Evolutionary conservation across 2,329 filamentous ascomycete species (phyloP).

Genomic region (Fusarium pseudocircinatum): DNA sequence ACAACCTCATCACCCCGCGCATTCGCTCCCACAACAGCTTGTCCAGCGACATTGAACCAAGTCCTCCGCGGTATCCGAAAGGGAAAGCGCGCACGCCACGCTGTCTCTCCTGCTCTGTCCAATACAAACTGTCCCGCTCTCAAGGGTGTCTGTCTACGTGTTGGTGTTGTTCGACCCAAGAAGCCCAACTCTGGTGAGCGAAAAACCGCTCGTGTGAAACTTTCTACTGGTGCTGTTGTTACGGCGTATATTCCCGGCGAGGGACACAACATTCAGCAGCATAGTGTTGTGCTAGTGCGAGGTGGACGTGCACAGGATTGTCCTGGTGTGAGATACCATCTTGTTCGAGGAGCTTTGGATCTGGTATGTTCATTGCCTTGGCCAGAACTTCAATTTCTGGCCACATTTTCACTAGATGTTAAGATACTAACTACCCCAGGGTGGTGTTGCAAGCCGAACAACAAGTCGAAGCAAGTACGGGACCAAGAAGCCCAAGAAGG

Average conservation of each 20-base stretch:
- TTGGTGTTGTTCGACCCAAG: constrained; percentile 94
- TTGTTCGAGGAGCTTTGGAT: constrained; percentile 91
- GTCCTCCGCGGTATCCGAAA: constrained; percentile 80
- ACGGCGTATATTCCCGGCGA: constrained; percentile 97
- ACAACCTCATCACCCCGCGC: constrained; percentile 45
- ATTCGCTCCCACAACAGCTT: constrained; percentile 55
- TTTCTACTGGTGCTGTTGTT: constrained; percentile 87
- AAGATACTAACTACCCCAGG: constrained; percentile 61
- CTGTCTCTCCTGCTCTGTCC: constrained; percentile 85
- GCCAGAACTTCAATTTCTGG: not conserved
- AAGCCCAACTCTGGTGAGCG: constrained; percentile 98
- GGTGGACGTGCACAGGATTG: constrained; percentile 96
- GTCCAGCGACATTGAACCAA: constrained; percentile 76
- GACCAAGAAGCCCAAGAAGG: constrained; percentile 97
- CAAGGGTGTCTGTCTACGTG: constrained; percentile 96
- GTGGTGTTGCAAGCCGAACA: constrained; percentile 86
- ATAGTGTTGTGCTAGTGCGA: constrained; percentile 95
- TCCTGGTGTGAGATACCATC: constrained; percentile 95
- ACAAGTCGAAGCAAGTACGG: constrained; percentile 95
- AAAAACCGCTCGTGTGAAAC: constrained; percentile 90
- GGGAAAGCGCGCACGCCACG: constrained; percentile 82
- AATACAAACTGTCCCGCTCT: constrained; percentile 77
- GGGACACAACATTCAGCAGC: constrained; percentile 99
- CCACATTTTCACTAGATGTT: fast-evolving
- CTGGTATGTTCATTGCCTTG: constrained; percentile 70